Evolutionary conservation across 2,329 filamentous ascomycete genomes (phyloP), one percentile per base, ranked within the genome.

Genomic region (Colletotrichum sp.): DNA sequence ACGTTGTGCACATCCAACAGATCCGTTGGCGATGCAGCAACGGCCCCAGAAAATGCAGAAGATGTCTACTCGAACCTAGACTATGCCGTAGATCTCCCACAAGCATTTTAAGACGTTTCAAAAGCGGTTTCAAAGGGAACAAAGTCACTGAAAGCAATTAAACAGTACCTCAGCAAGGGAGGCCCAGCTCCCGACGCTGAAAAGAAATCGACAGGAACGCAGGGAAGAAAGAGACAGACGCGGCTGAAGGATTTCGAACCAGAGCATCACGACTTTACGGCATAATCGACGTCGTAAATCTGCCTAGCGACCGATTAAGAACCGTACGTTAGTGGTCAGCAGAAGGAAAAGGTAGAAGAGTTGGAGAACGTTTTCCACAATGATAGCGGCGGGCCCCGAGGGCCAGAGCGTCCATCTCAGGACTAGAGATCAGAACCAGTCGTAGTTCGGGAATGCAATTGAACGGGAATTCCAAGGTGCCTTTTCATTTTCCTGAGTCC

Each of bases 301-400:
- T 11, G 6, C 11, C 6, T 5, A 6, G 43, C 0, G 43, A 51
- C 43, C 4, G 2, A 8, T 6, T 11, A 21, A 13, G 43, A 51
- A 0, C 43, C 43, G n/a, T 11, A 21, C 11, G n/a, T 21, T 13
- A 51, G 21, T 11, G n/a, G n/a, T 21, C 0, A 21, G 43, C 11
- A 5, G 43, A 0, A 13, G 43, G 11, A 21, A 21, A 51, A 4
- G 6, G 11, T 3, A 21, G 3, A 2, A 13, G 43, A 21, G n/a
- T 51, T 13, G 11, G 6, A 51, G 43, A 11, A 2, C 2, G 0
- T 21, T 21, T 51, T 51, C 21, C 43, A 12, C n/a, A 47, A 13
- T 11, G 21, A 21, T 5, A 0, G 7, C n/a, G 11, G 11, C 11
- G 43, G 4, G 4, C 43, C 4, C 3, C 0, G n/a, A n/a, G n/a